Evolutionary conservation across 345 rosid species (phyloP).

Genomic region (Microthlaspi erraticum): DNA sequence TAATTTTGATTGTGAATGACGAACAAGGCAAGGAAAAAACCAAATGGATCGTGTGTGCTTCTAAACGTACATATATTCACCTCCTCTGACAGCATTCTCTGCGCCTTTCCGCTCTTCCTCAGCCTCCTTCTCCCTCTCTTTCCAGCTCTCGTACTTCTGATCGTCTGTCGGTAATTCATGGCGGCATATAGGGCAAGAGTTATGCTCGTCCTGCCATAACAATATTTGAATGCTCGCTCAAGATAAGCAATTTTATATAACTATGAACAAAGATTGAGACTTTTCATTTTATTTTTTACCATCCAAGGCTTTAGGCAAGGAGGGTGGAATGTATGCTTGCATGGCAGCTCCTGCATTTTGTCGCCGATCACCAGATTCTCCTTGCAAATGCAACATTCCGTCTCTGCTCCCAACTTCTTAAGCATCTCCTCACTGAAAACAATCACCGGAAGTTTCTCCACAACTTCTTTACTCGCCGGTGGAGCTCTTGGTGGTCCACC

Average conservation of each 20-base stretch:
- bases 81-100: conserved; percentile 88
- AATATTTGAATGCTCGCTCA: neutral
- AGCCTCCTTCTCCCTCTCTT: conserved; percentile 86
- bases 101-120: conserved; percentile 94
- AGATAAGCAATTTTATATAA: neutral
- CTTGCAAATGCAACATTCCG: conserved; percentile 91
- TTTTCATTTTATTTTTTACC: conserved; percentile 49
- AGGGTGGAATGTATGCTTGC: conserved; percentile 94
- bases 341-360: conserved; percentile 93
- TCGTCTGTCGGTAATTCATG: conserved; percentile 90
- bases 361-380: conserved; percentile 74
- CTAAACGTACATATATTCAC: conserved; percentile 92
- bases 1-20: neutral
- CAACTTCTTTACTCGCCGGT: conserved; percentile 93
- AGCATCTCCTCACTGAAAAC: conserved; percentile 65
- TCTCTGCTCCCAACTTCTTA: conserved; percentile 64
- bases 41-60: neutral
- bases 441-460: conserved; percentile 84
- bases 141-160: conserved; percentile 90
- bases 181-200: conserved; percentile 96
- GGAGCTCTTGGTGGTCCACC: conserved; percentile 74
- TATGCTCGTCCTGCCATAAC: conserved; percentile 78
- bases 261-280: conserved; percentile 17
- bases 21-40: conserved; percentile 12
- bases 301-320: conserved; percentile 99